Percentiles rank a stretch among this genome's conserved stretches.
Conservation (phyloP, 371 early-diverging fungal species). For the Fennellomyces sp. region DNA sequence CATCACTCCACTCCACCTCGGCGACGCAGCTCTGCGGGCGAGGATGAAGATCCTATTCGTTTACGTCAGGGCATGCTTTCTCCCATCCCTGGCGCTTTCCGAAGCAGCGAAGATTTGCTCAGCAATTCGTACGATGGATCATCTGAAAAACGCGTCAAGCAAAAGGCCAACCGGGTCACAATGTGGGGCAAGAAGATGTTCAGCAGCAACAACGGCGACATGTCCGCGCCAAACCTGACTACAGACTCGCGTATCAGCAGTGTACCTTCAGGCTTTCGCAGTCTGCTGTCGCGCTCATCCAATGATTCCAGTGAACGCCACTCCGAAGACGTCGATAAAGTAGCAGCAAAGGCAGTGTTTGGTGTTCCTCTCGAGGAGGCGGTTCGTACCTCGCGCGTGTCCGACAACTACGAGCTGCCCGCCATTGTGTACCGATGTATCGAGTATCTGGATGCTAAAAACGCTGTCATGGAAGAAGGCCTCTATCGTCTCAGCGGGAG, state of each 20-base stretch:
- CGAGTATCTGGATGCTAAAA: conserved; percentile 89
- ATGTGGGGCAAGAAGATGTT: conserved; percentile 57
- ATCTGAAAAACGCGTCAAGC: conserved; percentile 33
- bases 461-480: conserved; percentile 89
- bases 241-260: conserved; percentile 2
- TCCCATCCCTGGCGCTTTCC: conserved; percentile 11
- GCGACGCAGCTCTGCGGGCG: conserved; percentile 12
- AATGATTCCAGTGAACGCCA: conserved; percentile 14
- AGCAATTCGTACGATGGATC: neutral
- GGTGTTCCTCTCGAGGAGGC: conserved; percentile 74
- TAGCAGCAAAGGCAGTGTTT: conserved; percentile 54
- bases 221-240: neutral
- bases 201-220: conserved; percentile 14
- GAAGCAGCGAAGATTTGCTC: conserved; percentile 18
- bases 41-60: conserved; percentile 14
- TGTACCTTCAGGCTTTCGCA: conserved; percentile 21
- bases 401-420: conserved; percentile 82
- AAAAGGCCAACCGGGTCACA: conserved; percentile 52
- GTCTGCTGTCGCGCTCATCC: conserved; percentile 23
- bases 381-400: conserved; percentile 61
- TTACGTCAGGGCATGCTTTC: conserved; percentile 9
- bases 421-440: conserved; percentile 93
- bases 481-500: conserved; percentile 94
- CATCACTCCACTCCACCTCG: neutral
- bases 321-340: neutral